These are phyloP conservation scores for Diutina siamensis DNA, from an alignment of 1,139 yeast genomes.

Conservation along the genomic window DNA sequence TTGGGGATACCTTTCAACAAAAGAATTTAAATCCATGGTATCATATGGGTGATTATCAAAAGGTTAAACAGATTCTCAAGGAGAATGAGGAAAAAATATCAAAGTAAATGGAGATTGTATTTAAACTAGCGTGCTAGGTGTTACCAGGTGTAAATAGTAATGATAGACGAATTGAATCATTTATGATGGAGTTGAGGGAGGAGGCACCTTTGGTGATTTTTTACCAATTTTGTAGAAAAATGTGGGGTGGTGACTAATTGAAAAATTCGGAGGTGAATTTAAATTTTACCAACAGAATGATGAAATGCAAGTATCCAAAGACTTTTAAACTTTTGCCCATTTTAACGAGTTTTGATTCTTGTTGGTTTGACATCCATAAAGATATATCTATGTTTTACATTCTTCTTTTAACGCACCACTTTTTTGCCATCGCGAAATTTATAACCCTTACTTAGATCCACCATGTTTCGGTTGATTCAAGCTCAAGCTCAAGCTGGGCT, in stretches of 20 bases:
- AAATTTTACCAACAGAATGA: too few relatives aligned
- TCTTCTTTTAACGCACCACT: too few relatives aligned
- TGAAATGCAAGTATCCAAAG: too few relatives aligned
- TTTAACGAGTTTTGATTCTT: too few relatives aligned
- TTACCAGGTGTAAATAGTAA: background rate
- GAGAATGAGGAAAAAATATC: background rate
- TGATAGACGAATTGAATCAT: background rate
- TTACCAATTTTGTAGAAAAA: too few relatives aligned
- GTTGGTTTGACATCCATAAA: too few relatives aligned
- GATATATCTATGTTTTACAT: too few relatives aligned
- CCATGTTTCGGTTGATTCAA: conserved; percentile 30
- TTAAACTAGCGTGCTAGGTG: background rate
- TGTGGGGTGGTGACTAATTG: too few relatives aligned
- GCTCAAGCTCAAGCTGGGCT: conserved; percentile 26
- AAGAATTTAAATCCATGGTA: conserved; percentile 6
- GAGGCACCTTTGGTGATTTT: too few relatives aligned
- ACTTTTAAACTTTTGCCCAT: too few relatives aligned
- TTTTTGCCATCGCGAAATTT: background rate
- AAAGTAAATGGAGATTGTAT: background rate
- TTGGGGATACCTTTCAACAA: conserved; percentile 39
- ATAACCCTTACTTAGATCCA: background rate
- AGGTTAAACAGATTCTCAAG: background rate
- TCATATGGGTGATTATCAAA: conserved; percentile 2
- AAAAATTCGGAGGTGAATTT: too few relatives aligned
- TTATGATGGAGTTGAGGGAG: too few relatives aligned